Base-by-base conservation (phyloP, 2,329 filamentous ascomycete species). In the Colletotrichum sp. region DNA sequence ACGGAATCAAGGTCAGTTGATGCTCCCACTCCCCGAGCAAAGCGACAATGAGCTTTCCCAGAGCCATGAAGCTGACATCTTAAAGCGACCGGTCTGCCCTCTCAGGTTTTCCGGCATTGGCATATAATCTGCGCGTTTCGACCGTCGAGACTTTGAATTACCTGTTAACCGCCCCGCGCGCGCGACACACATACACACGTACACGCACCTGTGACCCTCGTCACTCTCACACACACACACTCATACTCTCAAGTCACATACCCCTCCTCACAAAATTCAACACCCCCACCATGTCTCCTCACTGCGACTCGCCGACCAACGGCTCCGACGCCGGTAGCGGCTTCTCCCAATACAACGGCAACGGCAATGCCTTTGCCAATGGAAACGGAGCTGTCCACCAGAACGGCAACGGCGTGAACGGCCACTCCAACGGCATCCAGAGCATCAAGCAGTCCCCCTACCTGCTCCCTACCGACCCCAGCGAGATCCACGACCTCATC, bases 401-500 rank as follows among this genome's bases (percentile, higher is more conserved):
- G 24, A 71, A 72, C 48, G 74, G 71, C 67, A 77, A 72, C 71
- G 74, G 75, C 65, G 68, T 78, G 39, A 55, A 59, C 70, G 60
- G 59, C 55, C 59, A 71, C 34, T 67, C 34, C 66, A 16, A 13
- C 59, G 18, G 18, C 26, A 68, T 59, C 68, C 75, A 44, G 36
- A 44, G 32, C 57, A 59, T 72, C 34, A 68, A 76, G 39, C 55
- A 81, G 72, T 89, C 89, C 13, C 85, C 87, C 75, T 75, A 77
- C 68, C 85, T 94, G 18, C 87, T 84, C 68, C 85, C 90, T n/a
- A 88, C 90, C 4, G 85, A 88, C 30, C 84, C 89, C 69, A 90
- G 93, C 78, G 91, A 94, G 66, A 86, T 95, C 36, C 93, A 96
- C 83, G 96, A 99, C 84, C 88, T 99, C 69, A 88, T 99, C 79